Base-by-base conservation (phyloP, 2,329 filamentous ascomycete species). In the Colletotrichum sp. region DNA sequence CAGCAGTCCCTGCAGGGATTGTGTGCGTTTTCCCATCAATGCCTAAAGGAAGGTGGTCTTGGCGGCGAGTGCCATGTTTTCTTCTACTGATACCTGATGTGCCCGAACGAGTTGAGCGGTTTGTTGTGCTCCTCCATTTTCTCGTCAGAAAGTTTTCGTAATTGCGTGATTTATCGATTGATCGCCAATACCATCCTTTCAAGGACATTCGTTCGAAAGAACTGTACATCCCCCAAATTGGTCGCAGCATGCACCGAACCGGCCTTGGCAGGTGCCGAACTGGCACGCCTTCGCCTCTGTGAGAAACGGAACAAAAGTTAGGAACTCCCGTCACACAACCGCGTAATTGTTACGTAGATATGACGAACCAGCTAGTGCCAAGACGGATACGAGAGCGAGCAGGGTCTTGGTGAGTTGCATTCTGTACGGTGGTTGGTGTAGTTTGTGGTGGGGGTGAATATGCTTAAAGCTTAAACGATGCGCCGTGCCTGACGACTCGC, bases 351-450 rank as follows among this genome's bases (percentile, higher is more conserved):
- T 48, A 61, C 55, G 66, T 61, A 38, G 55, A n/a, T 16, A 61
- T 69, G 66, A 69, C 66, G 55, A 69, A 60, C 66, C 28, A 21
- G 28, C 8, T 16, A 36, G 12, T 34, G 66, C 24, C 21, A 28
- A 34, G 32, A 68, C 32, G 66, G 21, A 43, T 12, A 61, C 16
- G 16, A 60, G 16, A 18, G 66, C 21, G 21, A 16, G 21, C 66
- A 48, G 34, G 66, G 66, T 30, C 24, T 69, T 56, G 18, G 30
- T 58, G 6, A 67, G 36, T 52, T 66, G 64, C 38, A 66, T n/a
- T 24, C 10, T 52, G 43, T 48, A 48, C n/a, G 43, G 43, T 52
- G 43, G 16, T n/a, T 55, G 64, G 28, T 13, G 30, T 56, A n/a
- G 30, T 3, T 9, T 12, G 1, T 30, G 43, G 8, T 10, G 26